A percentile compares a stretch with the other conserved stretches of the same genome.
Evolutionary conservation across 257 asterid genomes (phyloP).

Genomic region (Przewalskia tangutica): DNA sequence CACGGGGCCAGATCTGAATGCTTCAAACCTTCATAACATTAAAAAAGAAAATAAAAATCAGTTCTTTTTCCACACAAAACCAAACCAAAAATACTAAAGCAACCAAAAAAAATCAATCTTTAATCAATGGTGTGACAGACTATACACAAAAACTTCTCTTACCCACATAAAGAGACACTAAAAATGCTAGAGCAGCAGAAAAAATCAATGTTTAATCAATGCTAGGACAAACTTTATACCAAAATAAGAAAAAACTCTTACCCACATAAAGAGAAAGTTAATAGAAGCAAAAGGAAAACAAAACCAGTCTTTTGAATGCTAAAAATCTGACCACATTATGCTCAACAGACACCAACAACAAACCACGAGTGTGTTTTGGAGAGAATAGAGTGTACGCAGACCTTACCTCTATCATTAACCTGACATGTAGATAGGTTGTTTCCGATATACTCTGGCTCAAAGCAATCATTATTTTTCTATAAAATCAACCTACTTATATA

Average conservation of each 20-base stretch:
- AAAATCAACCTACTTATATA: slow-evolving; percentile 14
- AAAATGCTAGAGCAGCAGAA: not conserved
- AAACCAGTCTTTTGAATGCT: not conserved
- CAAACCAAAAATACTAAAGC: not conserved
- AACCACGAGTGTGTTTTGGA: no score
- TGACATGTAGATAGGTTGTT: no score
- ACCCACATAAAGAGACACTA: not conserved
- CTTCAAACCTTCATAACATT: slow-evolving; percentile 27
- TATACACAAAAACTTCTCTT: not conserved
- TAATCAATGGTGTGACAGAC: not conserved
- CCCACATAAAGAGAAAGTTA: not conserved
- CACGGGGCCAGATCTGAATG: slow-evolving; percentile 55
- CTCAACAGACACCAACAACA: not conserved
- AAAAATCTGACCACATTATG: not conserved
- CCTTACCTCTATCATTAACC: no score
- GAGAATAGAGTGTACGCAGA: no score
- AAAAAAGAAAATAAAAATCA: not conserved
- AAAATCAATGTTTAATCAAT: no score
- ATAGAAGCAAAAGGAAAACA: not conserved
- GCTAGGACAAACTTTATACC: not conserved
- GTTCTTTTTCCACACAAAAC: not conserved
- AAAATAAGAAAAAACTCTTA: not conserved
- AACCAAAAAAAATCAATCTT: not conserved
- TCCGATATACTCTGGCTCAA: no score
- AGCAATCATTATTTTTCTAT: not conserved